Percentiles rank a stretch among this genome's conserved stretches.
Conservation (phyloP, 148 eudicot species). For the Diospyros kaki region DNA sequence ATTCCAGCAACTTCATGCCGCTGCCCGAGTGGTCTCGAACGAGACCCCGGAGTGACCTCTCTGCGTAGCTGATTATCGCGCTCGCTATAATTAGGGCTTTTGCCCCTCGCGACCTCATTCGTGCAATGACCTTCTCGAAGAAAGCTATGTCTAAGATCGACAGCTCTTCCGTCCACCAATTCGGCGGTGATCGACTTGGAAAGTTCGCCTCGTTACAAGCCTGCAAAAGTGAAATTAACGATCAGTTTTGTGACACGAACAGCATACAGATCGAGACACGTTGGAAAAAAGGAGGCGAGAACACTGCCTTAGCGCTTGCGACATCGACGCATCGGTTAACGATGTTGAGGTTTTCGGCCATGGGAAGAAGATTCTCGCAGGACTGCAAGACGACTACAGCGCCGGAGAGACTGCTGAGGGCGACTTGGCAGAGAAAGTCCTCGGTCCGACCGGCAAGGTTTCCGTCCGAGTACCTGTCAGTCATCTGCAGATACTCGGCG, state of each 20-base stretch:
- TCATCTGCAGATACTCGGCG: slow-evolving; percentile 86
- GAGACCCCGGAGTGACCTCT: slow-evolving; percentile 59
- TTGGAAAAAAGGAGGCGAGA: background rate
- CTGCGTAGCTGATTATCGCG: slow-evolving; percentile 73
- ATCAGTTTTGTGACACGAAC: too few relatives aligned
- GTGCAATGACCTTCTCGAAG: slow-evolving; percentile 49
- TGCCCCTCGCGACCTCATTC: slow-evolving; percentile 63
- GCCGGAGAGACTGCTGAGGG: slow-evolving; percentile 66
- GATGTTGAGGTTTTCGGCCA: slow-evolving; percentile 53
- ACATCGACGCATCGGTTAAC: slow-evolving; percentile 73
- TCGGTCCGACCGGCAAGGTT: slow-evolving; percentile 82
- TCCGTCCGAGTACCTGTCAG: slow-evolving; percentile 61
- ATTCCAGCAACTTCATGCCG: slow-evolving; percentile 22
- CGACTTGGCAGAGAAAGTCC: slow-evolving; percentile 80
- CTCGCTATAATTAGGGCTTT: slow-evolving; percentile 60
- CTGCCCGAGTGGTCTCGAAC: slow-evolving; percentile 70
- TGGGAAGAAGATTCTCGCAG: slow-evolving; percentile 73
- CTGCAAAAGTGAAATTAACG: slow-evolving; percentile 24
- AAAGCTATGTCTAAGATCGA: slow-evolving; percentile 56
- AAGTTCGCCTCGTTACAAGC: slow-evolving; percentile 78
- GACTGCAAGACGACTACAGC: slow-evolving; percentile 76
- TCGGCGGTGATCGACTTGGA: slow-evolving; percentile 87
- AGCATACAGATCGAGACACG: background rate
- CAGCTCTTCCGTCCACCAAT: slow-evolving; percentile 95
- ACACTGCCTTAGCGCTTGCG: slow-evolving; percentile 51